These are phyloP conservation scores for Moringa oleifera DNA, from an alignment of 345 rosid genomes.

Conservation along the genomic window DNA sequence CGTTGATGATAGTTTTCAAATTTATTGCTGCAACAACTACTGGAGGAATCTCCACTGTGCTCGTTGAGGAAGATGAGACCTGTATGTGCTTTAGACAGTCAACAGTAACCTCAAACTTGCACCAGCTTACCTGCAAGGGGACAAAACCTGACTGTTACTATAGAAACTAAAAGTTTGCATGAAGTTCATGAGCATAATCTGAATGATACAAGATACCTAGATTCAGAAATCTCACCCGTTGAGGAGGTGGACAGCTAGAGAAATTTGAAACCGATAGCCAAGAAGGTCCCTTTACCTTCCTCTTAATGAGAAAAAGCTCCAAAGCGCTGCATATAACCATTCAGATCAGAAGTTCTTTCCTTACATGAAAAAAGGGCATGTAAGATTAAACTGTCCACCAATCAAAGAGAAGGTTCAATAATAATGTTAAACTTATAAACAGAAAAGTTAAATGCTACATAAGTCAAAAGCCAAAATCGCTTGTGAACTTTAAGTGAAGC, in stretches of 20 bases:
- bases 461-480: not conserved
- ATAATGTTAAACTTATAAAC: too few species aligned
- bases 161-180: conserved; percentile 11
- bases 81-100: conserved; percentile 63
- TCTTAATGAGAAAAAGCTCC: conserved; percentile 89
- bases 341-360: conserved; percentile 3
- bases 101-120: conserved; percentile 80
- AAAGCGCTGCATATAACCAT: conserved; percentile 63
- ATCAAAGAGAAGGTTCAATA: too few species aligned
- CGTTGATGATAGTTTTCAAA: conserved; percentile 78
- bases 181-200: conserved; percentile 9
- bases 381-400: too few species aligned
- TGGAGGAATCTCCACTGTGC: conserved; percentile 58
- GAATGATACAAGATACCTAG: conserved; percentile 8
- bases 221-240: conserved; percentile 49
- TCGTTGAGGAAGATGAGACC: conserved; percentile 46
- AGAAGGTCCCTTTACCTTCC: conserved; percentile 88
- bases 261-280: conserved; percentile 85
- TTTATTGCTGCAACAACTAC: conserved; percentile 86
- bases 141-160: conserved; percentile 21
- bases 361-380: not conserved
- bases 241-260: conserved; percentile 60
- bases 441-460: not conserved
- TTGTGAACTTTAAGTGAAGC: not conserved
- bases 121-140: conserved; percentile 85